Conservation (phyloP, 108 stramenopile genomes). For the Discostella stelligeroides region DNA sequence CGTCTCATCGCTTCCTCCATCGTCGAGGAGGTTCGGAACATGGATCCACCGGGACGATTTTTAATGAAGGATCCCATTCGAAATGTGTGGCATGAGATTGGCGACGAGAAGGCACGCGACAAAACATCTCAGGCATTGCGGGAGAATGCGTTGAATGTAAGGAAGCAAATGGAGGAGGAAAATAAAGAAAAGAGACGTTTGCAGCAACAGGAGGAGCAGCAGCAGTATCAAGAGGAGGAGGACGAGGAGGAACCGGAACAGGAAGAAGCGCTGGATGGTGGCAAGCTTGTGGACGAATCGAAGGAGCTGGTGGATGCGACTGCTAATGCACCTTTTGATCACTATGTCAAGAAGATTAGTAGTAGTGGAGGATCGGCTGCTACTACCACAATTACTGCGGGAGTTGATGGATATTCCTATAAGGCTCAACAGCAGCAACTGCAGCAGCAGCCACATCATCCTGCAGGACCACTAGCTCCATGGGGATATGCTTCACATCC, state of each 20-base stretch:
- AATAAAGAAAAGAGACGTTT: constrained; percentile 28
- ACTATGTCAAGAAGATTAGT: too few relatives aligned
- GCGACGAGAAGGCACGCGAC: constrained; percentile 83
- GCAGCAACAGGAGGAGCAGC: constrained; percentile 31
- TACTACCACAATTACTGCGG: neutral
- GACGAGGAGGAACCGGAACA: constrained; percentile 31
- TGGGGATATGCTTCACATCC: constrained; percentile 13
- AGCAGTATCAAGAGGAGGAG: constrained; percentile 32
- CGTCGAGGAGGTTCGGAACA: constrained; percentile 61
- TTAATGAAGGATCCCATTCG: constrained; percentile 59
- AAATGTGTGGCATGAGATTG: constrained; percentile 76
- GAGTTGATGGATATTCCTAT: neutral
- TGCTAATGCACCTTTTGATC: too few relatives aligned
- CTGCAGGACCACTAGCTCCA: constrained; percentile 1
- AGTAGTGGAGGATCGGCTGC: too few relatives aligned
- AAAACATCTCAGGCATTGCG: constrained; percentile 48
- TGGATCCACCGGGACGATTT: constrained; percentile 87
- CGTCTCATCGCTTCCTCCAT: constrained; percentile 66
- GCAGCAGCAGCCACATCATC: constrained; percentile 14
- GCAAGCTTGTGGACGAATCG: too few relatives aligned
- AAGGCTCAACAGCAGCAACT: neutral
- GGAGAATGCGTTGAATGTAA: constrained; percentile 38
- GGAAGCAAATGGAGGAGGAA: constrained; percentile 46
- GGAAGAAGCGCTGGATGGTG: too few relatives aligned
- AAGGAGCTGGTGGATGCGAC: too few relatives aligned